Percentiles rank a stretch among this genome's conserved stretches.
Evolutionary conservation across 2,329 filamentous ascomycete species (phyloP).

Genomic region (Ploettnerulaceae sp.): DNA sequence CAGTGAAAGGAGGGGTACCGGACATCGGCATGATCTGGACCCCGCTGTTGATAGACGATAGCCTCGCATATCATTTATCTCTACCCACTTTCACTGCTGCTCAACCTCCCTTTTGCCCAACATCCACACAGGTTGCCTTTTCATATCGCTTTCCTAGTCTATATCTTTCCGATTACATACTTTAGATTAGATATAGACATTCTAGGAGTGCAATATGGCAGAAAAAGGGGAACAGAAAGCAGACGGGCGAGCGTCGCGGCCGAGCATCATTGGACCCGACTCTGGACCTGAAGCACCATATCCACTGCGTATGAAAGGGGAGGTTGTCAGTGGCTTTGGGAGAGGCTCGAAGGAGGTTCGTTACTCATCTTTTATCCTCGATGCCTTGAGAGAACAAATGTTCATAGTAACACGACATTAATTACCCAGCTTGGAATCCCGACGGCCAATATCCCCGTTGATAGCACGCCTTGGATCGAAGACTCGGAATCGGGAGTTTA

Average conservation of each 20-base stretch:
- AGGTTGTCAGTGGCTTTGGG: constrained; percentile 89
- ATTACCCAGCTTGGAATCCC: constrained; percentile 79
- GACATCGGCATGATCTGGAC: constrained; percentile 1
- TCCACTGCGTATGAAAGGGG: constrained; percentile 77
- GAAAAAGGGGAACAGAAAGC: constrained; percentile 3
- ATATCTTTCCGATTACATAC: too few species aligned
- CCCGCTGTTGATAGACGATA: constrained; percentile 10
- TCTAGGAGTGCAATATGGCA: neutral
- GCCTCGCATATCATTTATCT: constrained; percentile 7
- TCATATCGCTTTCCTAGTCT: too few species aligned
- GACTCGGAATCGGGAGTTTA: constrained; percentile 76
- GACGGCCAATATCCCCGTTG: constrained; percentile 85
- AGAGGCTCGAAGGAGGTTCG: constrained; percentile 84
- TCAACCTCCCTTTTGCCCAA: neutral
- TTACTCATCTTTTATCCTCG: constrained; percentile 8
- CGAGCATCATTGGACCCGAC: constrained; percentile 67
- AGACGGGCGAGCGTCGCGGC: constrained; percentile 41
- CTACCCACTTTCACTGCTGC: neutral
- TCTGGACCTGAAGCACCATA: constrained; percentile 72
- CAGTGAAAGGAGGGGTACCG: constrained; percentile 1
- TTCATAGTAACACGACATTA: neutral
- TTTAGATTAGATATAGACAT: neutral
- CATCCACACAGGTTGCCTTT: neutral
- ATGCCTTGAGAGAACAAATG: neutral
- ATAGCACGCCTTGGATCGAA: constrained; percentile 57